These are phyloP conservation scores for Zalaria sp. DNA, from an alignment of 2,329 filamentous ascomycete species.

Conservation along the genomic window DNA sequence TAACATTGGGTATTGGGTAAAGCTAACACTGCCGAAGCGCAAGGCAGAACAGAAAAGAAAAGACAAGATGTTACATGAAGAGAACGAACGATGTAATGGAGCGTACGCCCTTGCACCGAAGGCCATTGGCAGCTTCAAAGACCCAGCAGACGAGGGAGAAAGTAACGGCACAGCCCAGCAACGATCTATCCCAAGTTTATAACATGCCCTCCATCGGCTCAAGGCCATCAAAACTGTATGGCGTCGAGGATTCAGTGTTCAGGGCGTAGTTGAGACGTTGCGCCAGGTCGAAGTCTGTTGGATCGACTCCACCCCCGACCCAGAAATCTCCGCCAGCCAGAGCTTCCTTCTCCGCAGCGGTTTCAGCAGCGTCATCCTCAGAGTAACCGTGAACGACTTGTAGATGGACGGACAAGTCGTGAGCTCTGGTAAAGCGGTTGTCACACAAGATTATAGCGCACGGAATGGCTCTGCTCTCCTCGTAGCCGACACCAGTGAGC, in stretches of 20 bases:
- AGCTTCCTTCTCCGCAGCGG: slow-evolving; percentile 21
- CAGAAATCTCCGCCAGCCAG: slow-evolving; percentile 29
- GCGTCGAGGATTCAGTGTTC: background rate
- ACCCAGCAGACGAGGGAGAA: no score
- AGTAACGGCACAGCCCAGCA: no score
- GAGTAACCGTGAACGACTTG: slow-evolving; percentile 26
- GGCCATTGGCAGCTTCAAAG: no score
- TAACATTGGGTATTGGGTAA: no score
- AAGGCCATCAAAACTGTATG: no score
- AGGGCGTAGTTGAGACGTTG: slow-evolving; percentile 8
- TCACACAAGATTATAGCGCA: slow-evolving; percentile 38
- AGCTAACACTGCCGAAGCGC: no score
- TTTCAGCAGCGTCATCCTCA: slow-evolving; percentile 22
- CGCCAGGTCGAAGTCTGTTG: slow-evolving; percentile 21
- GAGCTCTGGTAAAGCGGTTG: slow-evolving; percentile 42
- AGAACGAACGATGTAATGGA: no score
- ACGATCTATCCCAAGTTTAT: no score
- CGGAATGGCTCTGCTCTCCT: slow-evolving; percentile 32
- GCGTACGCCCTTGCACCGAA: no score
- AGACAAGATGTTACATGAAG: no score
- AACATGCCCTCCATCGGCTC: no score
- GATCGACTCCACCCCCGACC: slow-evolving; percentile 22
- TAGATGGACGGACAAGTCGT: slow-evolving; percentile 44
- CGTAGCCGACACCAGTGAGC: slow-evolving; percentile 44
- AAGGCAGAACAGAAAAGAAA: no score